Percentiles rank a stretch among this genome's conserved stretches.
Conservation (phyloP, 164 flowering plant species). For the Brasenia schreberi region DNA sequence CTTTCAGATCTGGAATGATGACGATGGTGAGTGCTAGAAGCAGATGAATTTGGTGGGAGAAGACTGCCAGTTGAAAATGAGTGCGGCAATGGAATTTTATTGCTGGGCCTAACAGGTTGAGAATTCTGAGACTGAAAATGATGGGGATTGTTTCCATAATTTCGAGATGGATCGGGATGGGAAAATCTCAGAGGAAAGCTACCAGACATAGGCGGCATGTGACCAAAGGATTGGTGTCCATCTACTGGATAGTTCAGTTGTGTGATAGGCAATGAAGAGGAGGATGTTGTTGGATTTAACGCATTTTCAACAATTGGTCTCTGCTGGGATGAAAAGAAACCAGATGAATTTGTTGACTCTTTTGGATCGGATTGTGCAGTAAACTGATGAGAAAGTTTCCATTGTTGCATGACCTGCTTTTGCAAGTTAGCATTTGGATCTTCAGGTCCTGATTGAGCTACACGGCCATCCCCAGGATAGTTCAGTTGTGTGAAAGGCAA, state of each 20-base stretch:
- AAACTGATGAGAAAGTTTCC: not conserved
- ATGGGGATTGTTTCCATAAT: conserved; percentile 12
- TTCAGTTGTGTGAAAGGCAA: not conserved
- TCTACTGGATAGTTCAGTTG: conserved; percentile 6
- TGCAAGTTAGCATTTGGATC: conserved; percentile 6
- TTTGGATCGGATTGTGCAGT: not conserved
- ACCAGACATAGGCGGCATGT: not conserved
- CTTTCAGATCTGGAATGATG: conserved; percentile 28
- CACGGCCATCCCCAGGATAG: conserved; percentile 15
- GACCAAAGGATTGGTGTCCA: conserved; percentile 4
- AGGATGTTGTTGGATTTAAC: not conserved
- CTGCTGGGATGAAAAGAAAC: not conserved
- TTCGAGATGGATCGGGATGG: conserved; percentile 25
- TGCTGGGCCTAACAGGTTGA: conserved; percentile 29
- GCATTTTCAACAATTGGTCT: not conserved
- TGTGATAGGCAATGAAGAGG: conserved; percentile 2
- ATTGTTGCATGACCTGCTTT: conserved; percentile 3
- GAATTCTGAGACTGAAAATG: conserved; percentile 28
- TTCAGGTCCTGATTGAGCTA: conserved; percentile 11
- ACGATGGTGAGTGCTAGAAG: conserved; percentile 10
- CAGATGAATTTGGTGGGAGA: conserved; percentile 19
- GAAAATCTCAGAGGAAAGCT: conserved; percentile 2
- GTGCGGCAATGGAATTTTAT: conserved; percentile 18
- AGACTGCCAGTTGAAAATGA: conserved; percentile 20
- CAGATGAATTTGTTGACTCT: conserved; percentile 1